A percentile compares a stretch with the other conserved stretches of the same genome.
Evolutionary conservation across 495 filamentous ascomycete genomes (phyloP).

Genomic region (Patellaria atrata): DNA sequence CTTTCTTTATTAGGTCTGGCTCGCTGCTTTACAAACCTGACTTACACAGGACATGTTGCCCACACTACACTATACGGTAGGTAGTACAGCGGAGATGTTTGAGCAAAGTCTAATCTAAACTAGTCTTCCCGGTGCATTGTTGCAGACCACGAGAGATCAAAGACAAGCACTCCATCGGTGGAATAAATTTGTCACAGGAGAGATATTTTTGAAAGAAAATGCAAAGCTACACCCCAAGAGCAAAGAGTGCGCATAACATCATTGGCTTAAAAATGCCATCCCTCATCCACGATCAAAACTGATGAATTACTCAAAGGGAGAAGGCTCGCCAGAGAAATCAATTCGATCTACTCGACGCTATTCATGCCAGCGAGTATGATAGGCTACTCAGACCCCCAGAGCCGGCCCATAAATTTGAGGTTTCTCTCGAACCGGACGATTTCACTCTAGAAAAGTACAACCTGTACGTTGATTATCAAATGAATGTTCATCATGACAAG

Average conservation of each 20-base stretch:
- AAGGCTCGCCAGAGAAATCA: constrained; percentile 55
- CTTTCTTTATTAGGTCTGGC: constrained; percentile 44
- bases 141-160: constrained; percentile 64
- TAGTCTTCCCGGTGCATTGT: constrained; percentile 55
- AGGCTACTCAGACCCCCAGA: constrained; percentile 40
- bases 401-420: constrained; percentile 65
- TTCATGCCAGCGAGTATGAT: constrained; percentile 56
- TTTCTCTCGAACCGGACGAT: constrained; percentile 64
- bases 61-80: constrained; percentile 84
- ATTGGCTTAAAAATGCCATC: too few species aligned
- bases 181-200: constrained; percentile 73
- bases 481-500: constrained; percentile 60
- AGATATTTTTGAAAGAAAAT: constrained; percentile 57
- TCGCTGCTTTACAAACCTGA: constrained; percentile 90
- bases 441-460: constrained; percentile 79
- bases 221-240: constrained; percentile 60
- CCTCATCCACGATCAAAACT: background rate
- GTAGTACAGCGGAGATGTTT: too few species aligned
- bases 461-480: constrained; percentile 80
- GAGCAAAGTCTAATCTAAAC: too few species aligned
- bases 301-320: constrained; percentile 39
- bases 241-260: constrained; percentile 44
- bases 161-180: constrained; percentile 79
- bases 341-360: constrained; percentile 56
- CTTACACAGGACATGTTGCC: constrained; percentile 68